Conservation (phyloP, 345 rosid species). For the Salix caprea region DNA sequence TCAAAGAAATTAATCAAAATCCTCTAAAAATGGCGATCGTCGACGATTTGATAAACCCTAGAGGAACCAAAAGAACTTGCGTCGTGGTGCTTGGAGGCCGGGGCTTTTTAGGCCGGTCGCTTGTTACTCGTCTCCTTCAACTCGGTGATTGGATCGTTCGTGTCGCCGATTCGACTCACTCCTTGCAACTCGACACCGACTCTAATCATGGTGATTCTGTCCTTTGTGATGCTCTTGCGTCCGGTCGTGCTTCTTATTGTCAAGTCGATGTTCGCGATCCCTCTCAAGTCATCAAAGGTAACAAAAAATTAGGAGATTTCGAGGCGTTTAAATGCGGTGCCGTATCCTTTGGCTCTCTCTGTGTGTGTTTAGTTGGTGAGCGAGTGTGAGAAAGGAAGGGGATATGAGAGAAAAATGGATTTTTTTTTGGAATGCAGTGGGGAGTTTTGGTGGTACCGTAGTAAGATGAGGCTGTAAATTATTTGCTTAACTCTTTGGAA, state of each 20-base stretch:
- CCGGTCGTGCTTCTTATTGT: slow-evolving; percentile 65
- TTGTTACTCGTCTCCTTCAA: slow-evolving; percentile 56
- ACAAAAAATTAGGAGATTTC: background rate
- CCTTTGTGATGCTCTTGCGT: slow-evolving; percentile 55
- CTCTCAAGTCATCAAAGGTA: slow-evolving; percentile 57
- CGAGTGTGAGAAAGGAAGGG: background rate
- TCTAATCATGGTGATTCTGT: slow-evolving; percentile 40
- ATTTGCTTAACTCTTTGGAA: background rate
- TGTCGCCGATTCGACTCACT: slow-evolving; percentile 62
- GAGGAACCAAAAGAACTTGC: slow-evolving; percentile 33
- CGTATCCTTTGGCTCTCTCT: background rate
- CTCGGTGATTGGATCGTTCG: slow-evolving; percentile 76
- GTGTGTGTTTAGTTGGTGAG: slow-evolving; percentile 1
- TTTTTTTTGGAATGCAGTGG: background rate
- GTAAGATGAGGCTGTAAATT: background rate
- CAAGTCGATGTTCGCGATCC: slow-evolving; percentile 61
- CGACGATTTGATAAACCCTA: slow-evolving; percentile 31
- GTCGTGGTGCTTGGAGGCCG: slow-evolving; percentile 84
- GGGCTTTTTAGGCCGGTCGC: slow-evolving; percentile 76
- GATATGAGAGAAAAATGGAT: background rate
- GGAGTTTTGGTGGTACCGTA: background rate
- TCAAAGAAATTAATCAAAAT: background rate
- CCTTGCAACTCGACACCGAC: slow-evolving; percentile 40
- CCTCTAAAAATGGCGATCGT: slow-evolving; percentile 20
- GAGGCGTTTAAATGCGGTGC: background rate